Conservation (phyloP, 768 basidiomycete species). For the Pleurotus pulmonarius region DNA sequence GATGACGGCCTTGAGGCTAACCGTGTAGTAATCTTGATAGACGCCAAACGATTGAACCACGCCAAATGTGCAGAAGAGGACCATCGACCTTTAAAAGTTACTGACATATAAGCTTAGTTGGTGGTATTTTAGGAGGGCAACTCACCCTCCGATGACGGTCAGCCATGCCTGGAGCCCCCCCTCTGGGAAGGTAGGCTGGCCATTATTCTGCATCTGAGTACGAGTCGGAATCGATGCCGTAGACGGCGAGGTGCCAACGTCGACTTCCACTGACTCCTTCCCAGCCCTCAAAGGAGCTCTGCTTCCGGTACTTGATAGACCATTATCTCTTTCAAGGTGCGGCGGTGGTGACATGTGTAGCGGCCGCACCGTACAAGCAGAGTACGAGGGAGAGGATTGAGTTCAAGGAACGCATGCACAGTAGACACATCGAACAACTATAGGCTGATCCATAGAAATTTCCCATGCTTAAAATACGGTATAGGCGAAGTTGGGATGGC, state of each 20-base stretch:
- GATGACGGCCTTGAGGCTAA: constrained; percentile 15
- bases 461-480: constrained; percentile 4
- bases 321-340: constrained; percentile 12
- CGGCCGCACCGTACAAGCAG: background rate
- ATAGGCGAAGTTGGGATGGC: background rate
- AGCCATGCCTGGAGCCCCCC: constrained; percentile 43
- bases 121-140: constrained; percentile 4
- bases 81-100: constrained; percentile 27
- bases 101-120: background rate
- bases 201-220: background rate
- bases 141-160: constrained; percentile 44
- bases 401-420: constrained; percentile 7
- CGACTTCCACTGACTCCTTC: constrained; percentile 9
- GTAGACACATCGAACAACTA: constrained; percentile 5
- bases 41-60: constrained; percentile 48
- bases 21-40: constrained; percentile 50
- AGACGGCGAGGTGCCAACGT: background rate
- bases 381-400: background rate
- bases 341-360: constrained; percentile 12
- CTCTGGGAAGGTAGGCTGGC: constrained; percentile 32
- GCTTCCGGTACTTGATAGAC: constrained; percentile 17
- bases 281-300: constrained; percentile 9
- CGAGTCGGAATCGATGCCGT: background rate
- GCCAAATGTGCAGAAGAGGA: constrained; percentile 46
- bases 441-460: constrained; percentile 7